A percentile compares a stretch with the other conserved stretches of the same genome.
phyloP scores from a whole-genome alignment of 352 stramenopile species.

The Phytophthora tentaculata region DNA sequence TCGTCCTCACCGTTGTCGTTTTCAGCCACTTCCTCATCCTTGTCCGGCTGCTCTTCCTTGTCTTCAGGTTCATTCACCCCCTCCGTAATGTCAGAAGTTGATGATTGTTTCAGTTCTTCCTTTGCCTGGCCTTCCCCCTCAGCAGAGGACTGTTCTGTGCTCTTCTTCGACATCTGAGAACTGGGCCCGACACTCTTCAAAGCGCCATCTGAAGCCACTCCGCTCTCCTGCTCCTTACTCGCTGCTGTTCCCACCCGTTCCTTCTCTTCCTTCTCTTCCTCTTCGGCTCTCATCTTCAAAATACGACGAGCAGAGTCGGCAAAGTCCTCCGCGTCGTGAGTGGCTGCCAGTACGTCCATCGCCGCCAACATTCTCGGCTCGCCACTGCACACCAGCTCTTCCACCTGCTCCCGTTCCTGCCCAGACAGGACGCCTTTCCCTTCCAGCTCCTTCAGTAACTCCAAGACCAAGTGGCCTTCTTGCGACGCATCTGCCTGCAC shows the following conservation, averaged over 20 bases:
- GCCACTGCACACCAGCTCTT: slow-evolving; percentile 35
- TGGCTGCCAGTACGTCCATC: slow-evolving; percentile 60
- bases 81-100: slow-evolving; percentile 1
- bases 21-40: not conserved
- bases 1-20: not conserved
- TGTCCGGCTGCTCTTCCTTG: slow-evolving; percentile 11
- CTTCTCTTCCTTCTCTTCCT: not conserved
- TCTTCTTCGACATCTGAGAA: not conserved
- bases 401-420: slow-evolving; percentile 32
- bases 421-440: slow-evolving; percentile 31
- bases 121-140: not conserved
- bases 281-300: slow-evolving; percentile 18
- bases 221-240: not conserved
- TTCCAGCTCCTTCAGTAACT: slow-evolving; percentile 39
- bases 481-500: slow-evolving; percentile 18
- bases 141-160: not conserved
- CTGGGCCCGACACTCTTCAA: not conserved
- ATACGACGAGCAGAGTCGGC: slow-evolving; percentile 63
- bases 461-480: slow-evolving; percentile 29
- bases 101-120: not conserved
- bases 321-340: slow-evolving; percentile 57
- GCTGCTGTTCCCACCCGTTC: not conserved
- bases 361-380: slow-evolving; percentile 60
- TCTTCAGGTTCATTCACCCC: not conserved
- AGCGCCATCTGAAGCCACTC: slow-evolving; percentile 5